Conservation (phyloP, 2,329 filamentous ascomycete species). For the Pestalotiopsis sp. region DNA sequence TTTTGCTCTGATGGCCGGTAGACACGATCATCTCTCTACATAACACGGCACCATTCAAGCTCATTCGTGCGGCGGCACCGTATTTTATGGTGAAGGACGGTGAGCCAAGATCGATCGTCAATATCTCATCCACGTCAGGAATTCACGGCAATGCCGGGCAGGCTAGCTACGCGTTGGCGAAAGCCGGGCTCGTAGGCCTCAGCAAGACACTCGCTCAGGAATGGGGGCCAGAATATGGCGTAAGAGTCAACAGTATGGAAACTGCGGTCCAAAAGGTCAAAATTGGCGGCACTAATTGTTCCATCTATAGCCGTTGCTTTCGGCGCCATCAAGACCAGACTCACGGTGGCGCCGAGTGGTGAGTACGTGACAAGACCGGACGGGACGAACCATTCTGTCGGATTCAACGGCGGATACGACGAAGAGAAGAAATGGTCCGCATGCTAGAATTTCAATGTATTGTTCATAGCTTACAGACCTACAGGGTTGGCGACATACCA, state of each 20-base stretch:
- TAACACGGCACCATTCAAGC: constrained; percentile 1
- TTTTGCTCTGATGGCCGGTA: not conserved
- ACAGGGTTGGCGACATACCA: not conserved
- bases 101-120: not conserved
- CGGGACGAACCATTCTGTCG: not conserved
- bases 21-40: not conserved
- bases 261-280: too few species aligned
- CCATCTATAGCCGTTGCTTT: not conserved
- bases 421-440: not conserved
- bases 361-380: not conserved
- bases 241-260: constrained; percentile 6
- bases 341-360: not conserved
- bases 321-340: constrained; percentile 1
- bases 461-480: not conserved
- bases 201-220: not conserved
- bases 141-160: not conserved
- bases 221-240: constrained; percentile 3
- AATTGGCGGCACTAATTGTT: not conserved
- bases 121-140: not conserved
- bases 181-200: not conserved
- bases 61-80: not conserved
- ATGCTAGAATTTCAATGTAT: not conserved
- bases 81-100: not conserved
- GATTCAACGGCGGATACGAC: not conserved
- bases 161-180: not conserved